These are phyloP conservation scores for Macrolepiota albuminosa DNA, from an alignment of 768 basidiomycete species.

Conservation along the genomic window DNA sequence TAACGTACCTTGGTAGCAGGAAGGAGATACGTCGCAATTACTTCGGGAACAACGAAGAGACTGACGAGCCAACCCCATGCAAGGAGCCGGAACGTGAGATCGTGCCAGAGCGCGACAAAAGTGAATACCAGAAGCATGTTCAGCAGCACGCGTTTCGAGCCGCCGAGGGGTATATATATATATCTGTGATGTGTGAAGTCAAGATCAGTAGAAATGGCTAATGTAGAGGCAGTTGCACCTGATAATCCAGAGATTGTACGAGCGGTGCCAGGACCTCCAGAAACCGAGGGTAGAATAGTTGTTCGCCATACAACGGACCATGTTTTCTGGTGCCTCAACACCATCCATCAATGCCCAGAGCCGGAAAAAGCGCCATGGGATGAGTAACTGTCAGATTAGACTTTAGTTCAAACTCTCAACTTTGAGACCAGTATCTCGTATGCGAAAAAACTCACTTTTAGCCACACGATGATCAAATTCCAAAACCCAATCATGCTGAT, in stretches of 20 bases:
- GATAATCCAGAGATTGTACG: conserved; percentile 93
- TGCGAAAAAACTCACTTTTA: conserved; percentile 59
- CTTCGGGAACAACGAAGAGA: conserved; percentile 85
- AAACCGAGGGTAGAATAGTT: conserved; percentile 93
- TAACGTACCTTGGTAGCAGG: conserved; percentile 55
- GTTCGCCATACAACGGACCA: conserved; percentile 98
- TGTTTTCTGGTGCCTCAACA: conserved; percentile 94
- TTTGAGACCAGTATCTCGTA: neutral
- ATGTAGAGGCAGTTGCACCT: conserved; percentile 41
- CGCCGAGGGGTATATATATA: conserved; percentile 92
- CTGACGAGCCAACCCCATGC: conserved; percentile 97
- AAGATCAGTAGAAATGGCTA: neutral
- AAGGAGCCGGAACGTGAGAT: conserved; percentile 79
- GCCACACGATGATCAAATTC: conserved; percentile 95
- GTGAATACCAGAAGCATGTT: conserved; percentile 84
- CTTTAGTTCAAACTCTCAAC: neutral
- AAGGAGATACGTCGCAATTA: conserved; percentile 56
- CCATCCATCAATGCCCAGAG: conserved; percentile 88
- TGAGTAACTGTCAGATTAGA: conserved; percentile 60
- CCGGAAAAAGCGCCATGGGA: conserved; percentile 97
- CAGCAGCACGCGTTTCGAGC: conserved; percentile 44
- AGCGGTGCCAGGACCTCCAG: conserved; percentile 96
- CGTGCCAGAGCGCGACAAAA: conserved; percentile 98
- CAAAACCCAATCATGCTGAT: conserved; percentile 94
- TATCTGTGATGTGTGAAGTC: conserved; percentile 49